Evolutionary conservation across 495 filamentous ascomycete species (phyloP).

Genomic region (Penicillium bialowiezense): DNA sequence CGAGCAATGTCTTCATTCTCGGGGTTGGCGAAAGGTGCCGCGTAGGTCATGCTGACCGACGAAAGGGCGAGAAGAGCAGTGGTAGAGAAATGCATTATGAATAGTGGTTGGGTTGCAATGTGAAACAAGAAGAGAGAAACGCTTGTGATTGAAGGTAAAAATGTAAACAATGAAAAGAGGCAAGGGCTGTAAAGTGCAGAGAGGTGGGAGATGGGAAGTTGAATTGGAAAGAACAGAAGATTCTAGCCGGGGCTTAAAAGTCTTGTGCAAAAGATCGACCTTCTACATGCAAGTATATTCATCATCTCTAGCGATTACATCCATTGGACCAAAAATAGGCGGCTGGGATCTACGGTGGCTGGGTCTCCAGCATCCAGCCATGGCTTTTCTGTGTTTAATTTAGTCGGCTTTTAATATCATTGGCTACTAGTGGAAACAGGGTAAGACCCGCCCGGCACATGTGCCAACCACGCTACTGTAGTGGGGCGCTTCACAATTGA

Average conservation of each 20-base stretch:
- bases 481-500: constrained; percentile 7
- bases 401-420: neutral
- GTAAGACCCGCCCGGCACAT: constrained; percentile 2
- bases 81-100: constrained; percentile 34
- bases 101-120: neutral
- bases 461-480: constrained; percentile 4
- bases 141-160: neutral
- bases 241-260: constrained; percentile 20
- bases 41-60: constrained; percentile 26
- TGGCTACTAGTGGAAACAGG: neutral
- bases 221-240: neutral
- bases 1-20: constrained; percentile 28
- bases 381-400: constrained; percentile 4
- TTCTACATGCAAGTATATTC: neutral
- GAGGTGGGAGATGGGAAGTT: constrained; percentile 1
- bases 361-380: constrained; percentile 19
- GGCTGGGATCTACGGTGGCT: constrained; percentile 31
- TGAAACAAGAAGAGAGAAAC: neutral
- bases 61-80: constrained; percentile 31
- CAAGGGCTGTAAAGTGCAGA: neutral
- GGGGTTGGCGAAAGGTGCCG: constrained; percentile 32
- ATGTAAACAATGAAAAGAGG: constrained; percentile 2
- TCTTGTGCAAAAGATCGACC: neutral
- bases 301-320: constrained; percentile 1
- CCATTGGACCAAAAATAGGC: constrained; percentile 21